Conservation (phyloP, 768 basidiomycete species). For the Suillus discolor region DNA sequence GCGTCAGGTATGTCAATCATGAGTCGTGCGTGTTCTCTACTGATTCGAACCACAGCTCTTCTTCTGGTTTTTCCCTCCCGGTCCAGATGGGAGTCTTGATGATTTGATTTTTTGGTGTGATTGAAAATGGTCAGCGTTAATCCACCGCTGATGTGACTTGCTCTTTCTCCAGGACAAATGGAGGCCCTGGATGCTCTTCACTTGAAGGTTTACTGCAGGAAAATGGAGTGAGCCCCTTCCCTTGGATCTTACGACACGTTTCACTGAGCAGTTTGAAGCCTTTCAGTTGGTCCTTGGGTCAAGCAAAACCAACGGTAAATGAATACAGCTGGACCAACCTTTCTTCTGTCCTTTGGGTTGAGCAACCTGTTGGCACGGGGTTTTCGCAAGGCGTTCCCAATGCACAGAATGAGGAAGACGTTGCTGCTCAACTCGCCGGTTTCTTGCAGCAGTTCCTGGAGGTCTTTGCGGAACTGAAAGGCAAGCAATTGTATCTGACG, state of each 20-base stretch:
- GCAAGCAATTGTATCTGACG: constrained; percentile 67
- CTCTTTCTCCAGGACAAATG: constrained; percentile 59
- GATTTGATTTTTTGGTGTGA: constrained; percentile 74
- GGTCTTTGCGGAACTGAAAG: constrained; percentile 73
- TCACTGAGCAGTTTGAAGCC: constrained; percentile 45
- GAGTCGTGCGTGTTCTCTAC: not conserved
- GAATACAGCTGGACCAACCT: constrained; percentile 80
- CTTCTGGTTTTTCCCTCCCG: constrained; percentile 87
- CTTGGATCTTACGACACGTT: constrained; percentile 22
- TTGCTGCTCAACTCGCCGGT: constrained; percentile 54
- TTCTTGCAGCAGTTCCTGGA: constrained; percentile 78
- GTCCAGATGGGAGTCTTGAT: constrained; percentile 68
- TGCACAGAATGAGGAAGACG: constrained; percentile 56
- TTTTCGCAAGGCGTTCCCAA: constrained; percentile 73
- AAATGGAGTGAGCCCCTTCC: constrained; percentile 57
- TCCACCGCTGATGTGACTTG: not conserved
- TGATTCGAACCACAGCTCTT: constrained; percentile 52
- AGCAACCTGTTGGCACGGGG: constrained; percentile 81
- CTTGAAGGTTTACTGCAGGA: constrained; percentile 73
- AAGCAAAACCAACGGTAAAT: constrained; percentile 64
- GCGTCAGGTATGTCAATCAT: constrained; percentile 49
- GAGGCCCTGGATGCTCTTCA: constrained; percentile 80
- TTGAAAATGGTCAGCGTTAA: not conserved
- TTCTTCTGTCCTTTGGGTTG: constrained; percentile 72
- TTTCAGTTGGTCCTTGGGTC: constrained; percentile 64